phyloP scores from a whole-genome alignment of 2,329 filamentous ascomycete genomes.

The Ceratocystis harringtonii region DNA sequence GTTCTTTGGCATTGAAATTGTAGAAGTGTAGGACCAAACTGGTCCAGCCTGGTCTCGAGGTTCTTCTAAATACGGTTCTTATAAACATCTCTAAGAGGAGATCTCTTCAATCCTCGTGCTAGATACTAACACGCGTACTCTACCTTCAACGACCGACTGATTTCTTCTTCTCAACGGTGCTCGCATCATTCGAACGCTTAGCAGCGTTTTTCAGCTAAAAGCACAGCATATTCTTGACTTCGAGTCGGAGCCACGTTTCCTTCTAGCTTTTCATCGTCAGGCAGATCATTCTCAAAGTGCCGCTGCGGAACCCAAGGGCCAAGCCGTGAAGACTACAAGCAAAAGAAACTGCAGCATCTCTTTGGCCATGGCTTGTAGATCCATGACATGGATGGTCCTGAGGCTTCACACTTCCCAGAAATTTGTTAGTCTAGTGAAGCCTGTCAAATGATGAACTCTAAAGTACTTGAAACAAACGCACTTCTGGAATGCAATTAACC shows the following conservation, averaged over 20 bases:
- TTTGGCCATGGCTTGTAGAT: constrained; percentile 73
- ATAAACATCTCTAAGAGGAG: constrained; percentile 61
- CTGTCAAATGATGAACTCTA: background rate
- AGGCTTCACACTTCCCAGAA: constrained; percentile 42
- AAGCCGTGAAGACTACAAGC: constrained; percentile 70
- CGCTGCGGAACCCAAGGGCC: constrained; percentile 57
- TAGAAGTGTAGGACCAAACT: constrained; percentile 65
- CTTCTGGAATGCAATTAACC: constrained; percentile 57
- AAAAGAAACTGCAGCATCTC: constrained; percentile 75
- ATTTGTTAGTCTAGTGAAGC: background rate
- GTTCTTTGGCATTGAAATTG: constrained; percentile 66
- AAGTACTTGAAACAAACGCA: constrained; percentile 35
- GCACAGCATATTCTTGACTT: constrained; percentile 53
- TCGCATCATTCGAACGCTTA: constrained; percentile 27
- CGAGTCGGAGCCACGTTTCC: background rate
- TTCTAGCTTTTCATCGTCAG: background rate
- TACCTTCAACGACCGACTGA: constrained; percentile 80
- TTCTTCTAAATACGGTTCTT: constrained; percentile 61
- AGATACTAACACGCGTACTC: constrained; percentile 68
- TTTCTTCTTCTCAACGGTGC: constrained; percentile 70
- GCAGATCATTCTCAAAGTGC: constrained; percentile 28
- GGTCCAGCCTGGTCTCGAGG: constrained; percentile 61
- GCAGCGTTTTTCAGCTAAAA: constrained; percentile 55
- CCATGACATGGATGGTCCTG: constrained; percentile 75
- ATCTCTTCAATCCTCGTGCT: constrained; percentile 92